These are phyloP conservation scores for Aspergillus indologenus DNA, from an alignment of 495 filamentous ascomycete species.

Conservation along the genomic window DNA sequence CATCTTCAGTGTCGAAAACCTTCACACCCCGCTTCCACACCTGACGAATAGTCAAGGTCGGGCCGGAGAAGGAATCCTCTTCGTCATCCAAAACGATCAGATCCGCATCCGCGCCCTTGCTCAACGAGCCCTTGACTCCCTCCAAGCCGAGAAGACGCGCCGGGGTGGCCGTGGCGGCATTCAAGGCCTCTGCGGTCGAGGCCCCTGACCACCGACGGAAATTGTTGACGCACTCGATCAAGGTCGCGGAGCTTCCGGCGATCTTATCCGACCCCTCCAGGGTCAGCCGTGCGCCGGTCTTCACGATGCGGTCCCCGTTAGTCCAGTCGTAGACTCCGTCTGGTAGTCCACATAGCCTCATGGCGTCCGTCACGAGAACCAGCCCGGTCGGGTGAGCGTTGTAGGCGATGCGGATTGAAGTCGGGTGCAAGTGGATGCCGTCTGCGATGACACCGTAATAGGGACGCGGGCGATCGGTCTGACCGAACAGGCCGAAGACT, in stretches of 20 bases:
- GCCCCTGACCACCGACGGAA: constrained; percentile 70
- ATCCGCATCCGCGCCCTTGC: constrained; percentile 74
- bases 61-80: constrained; percentile 39
- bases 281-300: constrained; percentile 63
- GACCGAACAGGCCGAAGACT: constrained; percentile 70
- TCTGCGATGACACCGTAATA: constrained; percentile 63
- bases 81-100: constrained; percentile 65
- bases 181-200: constrained; percentile 60
- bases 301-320: constrained; percentile 68
- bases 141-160: constrained; percentile 69
- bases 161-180: constrained; percentile 68
- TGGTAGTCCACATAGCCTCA: constrained; percentile 62
- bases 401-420: constrained; percentile 58
- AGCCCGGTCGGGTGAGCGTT: constrained; percentile 52
- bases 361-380: constrained; percentile 61
- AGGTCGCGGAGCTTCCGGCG: constrained; percentile 65
- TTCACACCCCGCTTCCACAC: constrained; percentile 76
- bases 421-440: constrained; percentile 61
- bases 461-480: constrained; percentile 44
- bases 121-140: constrained; percentile 63
- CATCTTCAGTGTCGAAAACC: constrained; percentile 40
- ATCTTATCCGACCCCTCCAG: constrained; percentile 70
- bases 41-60: constrained; percentile 59
- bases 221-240: constrained; percentile 79
- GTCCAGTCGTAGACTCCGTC: constrained; percentile 79